Base-by-base conservation (phyloP, 2,329 filamentous ascomycete genomes). In the Pyrenochaeta sp. region DNA sequence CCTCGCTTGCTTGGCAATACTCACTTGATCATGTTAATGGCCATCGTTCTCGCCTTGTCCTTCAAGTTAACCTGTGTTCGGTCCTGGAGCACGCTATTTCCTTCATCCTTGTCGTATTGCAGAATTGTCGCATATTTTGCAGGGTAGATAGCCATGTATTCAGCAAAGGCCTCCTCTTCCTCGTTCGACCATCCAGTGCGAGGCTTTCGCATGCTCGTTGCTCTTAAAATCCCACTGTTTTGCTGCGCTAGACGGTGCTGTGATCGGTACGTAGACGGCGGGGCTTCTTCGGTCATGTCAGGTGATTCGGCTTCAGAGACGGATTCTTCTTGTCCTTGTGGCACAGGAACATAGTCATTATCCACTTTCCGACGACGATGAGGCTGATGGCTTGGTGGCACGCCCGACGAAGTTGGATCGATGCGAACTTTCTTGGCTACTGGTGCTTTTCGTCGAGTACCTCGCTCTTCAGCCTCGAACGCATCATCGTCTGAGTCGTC, bases 11-110 rank as follows among this genome's bases (percentile, higher is more conserved):
- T 10, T 20, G 11, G 2, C 17, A 18, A 9, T 27, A 63, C 74
- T 60, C 64, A 79, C 78, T 73, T 75, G 29, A 77, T 69, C 70
- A 71, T 77, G 35, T 64, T 69, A 6, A 72, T 52, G 10, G 76
- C 75, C 66, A 79, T 74, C 37, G 71, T 78, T 43, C 75, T 64
- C 11, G 70, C 77, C 55, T 79, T 79, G 40, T 80, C 78, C 56
- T 79, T 80, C 7, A 86, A 55, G 39, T 84, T 81, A 2, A 84
- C 82, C 54, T 87, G 82, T 5, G 69, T 75, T 2, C 85, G 76
- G 3, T 68, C 59, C 10, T 73, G 63, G 17, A 75, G 48, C 9
- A 68, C 39, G 36, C 72, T 68, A 10, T 49, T 30, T 0, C 61
- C 59, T 1, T 54, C 57, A 4, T 36, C 15, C 6, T 40, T 31